Evolutionary conservation across 148 eudicot genomes (phyloP), one percentile per base, ranked within the genome.

Genomic region (Vaccinium vitisidaea): DNA sequence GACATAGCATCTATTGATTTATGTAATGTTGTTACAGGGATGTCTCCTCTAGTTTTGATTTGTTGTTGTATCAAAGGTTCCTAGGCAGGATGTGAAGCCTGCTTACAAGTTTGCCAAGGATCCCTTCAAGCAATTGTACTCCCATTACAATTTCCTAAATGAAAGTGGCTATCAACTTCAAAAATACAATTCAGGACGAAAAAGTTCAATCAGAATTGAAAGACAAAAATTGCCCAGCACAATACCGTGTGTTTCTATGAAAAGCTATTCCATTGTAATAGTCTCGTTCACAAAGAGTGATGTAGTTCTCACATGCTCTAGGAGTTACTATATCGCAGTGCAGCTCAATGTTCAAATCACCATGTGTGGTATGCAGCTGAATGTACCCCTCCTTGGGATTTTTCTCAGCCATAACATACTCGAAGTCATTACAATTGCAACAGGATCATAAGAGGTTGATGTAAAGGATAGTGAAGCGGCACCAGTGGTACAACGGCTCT

Each of bases 381-480:
- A 94, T 95, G 86, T 95, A 96, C 52, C 97, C 99, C 77, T 96
- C 95, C 93, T 91, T 96, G 48, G 99, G 99, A 89, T 96, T 96
- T 83, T 93, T 97, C 90, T 97, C 99, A 84, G 92, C 96, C 84
- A 93, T 88, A 25, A 95, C 90, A 86, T 96, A 96, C 82, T 96
- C 98, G 84, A 85, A 96, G 14, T 96, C 99, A 90, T 96, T 96
- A 30, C 30, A 81, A 84, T 85, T 9, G 99, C 94, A 77, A 94
- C 93, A 81, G 98, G 98, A 85, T 94, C 98, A 91, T 84, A 96
- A 71, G 99, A 85, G 74, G 99, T 96, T 46, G 98, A 96, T 48
- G 99, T 96, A 90, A 96, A 96, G 84, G 99, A 96, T 77, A 98
- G 89, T 53, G 99, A 96, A 78, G 98, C 96, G 87, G 99, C 99